These are phyloP conservation scores for Pythium monospermum DNA, from an alignment of 352 stramenopile genomes.

Conservation along the genomic window DNA sequence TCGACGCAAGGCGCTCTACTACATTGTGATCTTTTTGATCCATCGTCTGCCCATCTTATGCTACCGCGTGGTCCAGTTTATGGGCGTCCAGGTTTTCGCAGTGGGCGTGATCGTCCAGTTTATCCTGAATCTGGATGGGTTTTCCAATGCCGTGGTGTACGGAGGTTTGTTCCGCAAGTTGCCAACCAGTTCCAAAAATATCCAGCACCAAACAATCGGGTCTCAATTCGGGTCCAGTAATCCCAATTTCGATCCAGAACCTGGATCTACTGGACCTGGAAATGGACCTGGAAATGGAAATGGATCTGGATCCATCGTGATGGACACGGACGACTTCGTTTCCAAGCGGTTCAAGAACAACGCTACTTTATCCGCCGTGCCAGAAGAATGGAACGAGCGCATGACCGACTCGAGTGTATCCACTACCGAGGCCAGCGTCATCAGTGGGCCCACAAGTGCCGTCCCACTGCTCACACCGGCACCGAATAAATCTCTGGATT, in stretches of 20 bases:
- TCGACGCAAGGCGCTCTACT: constrained; percentile 59
- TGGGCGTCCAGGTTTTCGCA: constrained; percentile 29
- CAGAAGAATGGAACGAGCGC: constrained; percentile 10
- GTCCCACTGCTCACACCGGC: neutral
- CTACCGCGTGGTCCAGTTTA: constrained; percentile 51
- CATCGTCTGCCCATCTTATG: constrained; percentile 69
- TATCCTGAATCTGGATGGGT: constrained; percentile 60
- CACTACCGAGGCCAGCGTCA: too few species aligned
- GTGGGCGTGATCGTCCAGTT: constrained; percentile 48
- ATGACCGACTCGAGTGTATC: constrained; percentile 15
- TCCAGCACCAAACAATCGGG: neutral
- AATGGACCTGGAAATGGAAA: too few species aligned
- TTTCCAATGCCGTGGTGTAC: constrained; percentile 74
- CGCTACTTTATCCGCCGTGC: constrained; percentile 4
- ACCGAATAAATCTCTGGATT: neutral
- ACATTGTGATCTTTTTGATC: constrained; percentile 64
- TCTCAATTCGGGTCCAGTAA: constrained; percentile 8
- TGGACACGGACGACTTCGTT: constrained; percentile 8
- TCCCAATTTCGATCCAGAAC: constrained; percentile 1
- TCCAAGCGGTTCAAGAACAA: constrained; percentile 10
- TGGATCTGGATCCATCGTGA: constrained; percentile 1
- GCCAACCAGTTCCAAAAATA: neutral
- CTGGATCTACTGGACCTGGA: too few species aligned
- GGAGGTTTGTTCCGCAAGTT: constrained; percentile 43
- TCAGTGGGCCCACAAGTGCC: neutral